Conservation (phyloP, 1,284 basidiomycete genomes). For the Ustilago esculenta region DNA sequence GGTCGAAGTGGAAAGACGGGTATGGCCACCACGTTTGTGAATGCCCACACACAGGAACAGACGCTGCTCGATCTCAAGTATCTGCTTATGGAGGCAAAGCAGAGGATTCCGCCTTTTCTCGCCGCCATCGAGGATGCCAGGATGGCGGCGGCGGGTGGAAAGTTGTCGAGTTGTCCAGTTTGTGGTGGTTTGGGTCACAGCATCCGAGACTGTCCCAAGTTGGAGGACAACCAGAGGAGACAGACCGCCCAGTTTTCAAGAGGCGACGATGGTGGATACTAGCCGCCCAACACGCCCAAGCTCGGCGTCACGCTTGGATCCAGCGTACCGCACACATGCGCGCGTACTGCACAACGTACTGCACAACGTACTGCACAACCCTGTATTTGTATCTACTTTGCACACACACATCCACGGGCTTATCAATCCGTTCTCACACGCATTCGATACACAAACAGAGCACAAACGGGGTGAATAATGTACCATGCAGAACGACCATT, state of each 20-base stretch:
- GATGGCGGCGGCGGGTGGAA: constrained; percentile 76
- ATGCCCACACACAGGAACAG: constrained; percentile 95
- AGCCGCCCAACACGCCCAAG: background rate
- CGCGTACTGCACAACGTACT: too few relatives aligned
- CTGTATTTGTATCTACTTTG: constrained; percentile 15
- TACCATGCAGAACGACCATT: constrained; percentile 44
- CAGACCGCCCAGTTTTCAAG: constrained; percentile 44
- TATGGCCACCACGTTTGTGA: constrained; percentile 99
- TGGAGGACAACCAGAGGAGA: constrained; percentile 85
- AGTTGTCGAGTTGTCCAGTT: constrained; percentile 87
- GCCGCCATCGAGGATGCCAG: constrained; percentile 86
- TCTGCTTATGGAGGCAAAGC: constrained; percentile 93
- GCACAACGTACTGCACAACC: too few relatives aligned
- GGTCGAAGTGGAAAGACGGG: constrained; percentile 97
- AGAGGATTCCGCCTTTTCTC: constrained; percentile 97
- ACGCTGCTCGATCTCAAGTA: constrained; percentile 97
- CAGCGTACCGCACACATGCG: too few relatives aligned
- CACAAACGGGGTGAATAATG: background rate
- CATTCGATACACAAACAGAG: constrained; percentile 4
- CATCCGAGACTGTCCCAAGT: constrained; percentile 92
- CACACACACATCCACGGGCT: background rate
- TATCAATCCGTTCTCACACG: too few relatives aligned
- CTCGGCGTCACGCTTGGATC: too few relatives aligned
- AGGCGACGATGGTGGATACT: constrained; percentile 41
- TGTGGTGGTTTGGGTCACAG: constrained; percentile 97